A percentile compares a stretch with the other conserved stretches of the same genome.
These are phyloP conservation scores for Jackrogersella multiformis DNA, from an alignment of 495 filamentous ascomycete genomes.

Conservation along the genomic window DNA sequence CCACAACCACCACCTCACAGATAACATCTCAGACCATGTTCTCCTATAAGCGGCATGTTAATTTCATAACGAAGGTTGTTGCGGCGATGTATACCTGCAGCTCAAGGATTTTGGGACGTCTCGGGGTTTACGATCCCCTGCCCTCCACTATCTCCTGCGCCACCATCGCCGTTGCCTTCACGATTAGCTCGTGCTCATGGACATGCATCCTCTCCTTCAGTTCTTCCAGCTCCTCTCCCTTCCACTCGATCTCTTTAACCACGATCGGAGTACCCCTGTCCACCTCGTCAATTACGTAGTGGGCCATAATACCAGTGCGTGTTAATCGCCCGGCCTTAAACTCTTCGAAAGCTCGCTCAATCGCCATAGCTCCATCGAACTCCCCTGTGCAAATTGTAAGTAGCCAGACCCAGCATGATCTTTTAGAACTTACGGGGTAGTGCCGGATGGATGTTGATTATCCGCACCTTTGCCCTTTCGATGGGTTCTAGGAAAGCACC, in stretches of 20 bases:
- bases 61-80: too few species aligned
- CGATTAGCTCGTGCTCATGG: conserved; percentile 74
- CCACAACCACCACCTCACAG: too few species aligned
- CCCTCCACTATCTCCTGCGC: too few species aligned
- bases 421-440: conserved; percentile 25
- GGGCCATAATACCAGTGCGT: conserved; percentile 90
- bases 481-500: conserved; percentile 69
- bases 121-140: too few species aligned
- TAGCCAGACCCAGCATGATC: background rate
- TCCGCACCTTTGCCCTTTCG: conserved; percentile 63
- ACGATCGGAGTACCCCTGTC: conserved; percentile 82
- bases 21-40: too few species aligned
- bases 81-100: too few species aligned
- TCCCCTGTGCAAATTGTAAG: conserved; percentile 54
- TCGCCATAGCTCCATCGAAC: conserved; percentile 82
- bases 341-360: conserved; percentile 79
- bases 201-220: conserved; percentile 77
- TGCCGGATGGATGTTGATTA: conserved; percentile 87
- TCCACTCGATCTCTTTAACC: conserved; percentile 71
- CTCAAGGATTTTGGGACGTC: too few species aligned
- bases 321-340: conserved; percentile 76
- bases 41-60: too few species aligned
- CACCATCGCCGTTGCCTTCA: conserved; percentile 54
- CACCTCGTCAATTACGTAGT: conserved; percentile 85
- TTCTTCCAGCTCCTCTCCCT: conserved; percentile 70